Conservation (phyloP, 164 flowering plant species). For the Magnolia kwangsiensis region DNA sequence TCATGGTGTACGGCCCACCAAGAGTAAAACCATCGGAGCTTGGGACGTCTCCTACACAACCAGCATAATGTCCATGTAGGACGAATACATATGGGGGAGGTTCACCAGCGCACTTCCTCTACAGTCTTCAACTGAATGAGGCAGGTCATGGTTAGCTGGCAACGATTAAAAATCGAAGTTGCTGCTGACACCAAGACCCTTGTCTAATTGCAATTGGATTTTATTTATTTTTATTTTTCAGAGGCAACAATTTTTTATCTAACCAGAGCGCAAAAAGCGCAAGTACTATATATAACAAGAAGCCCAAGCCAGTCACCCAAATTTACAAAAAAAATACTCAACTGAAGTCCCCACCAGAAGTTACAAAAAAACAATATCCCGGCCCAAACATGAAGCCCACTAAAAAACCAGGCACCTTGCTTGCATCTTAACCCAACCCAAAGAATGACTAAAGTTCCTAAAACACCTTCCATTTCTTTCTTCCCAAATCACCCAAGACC, state of each 20-base stretch:
- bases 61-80: conserved; percentile 96
- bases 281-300: background rate
- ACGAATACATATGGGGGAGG: conserved; percentile 97
- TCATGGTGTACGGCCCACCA: conserved; percentile 94
- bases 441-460: too few species aligned
- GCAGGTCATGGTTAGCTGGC: conserved; percentile 76
- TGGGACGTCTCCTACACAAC: conserved; percentile 98
- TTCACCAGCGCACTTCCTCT: conserved; percentile 82
- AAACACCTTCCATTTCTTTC: too few species aligned
- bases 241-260: too few species aligned
- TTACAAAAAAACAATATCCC: too few species aligned
- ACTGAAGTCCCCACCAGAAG: too few species aligned
- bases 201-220: conserved; percentile 66
- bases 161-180: conserved; percentile 85
- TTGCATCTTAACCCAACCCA: too few species aligned
- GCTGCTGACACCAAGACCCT: conserved; percentile 91
- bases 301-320: background rate
- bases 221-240: too few species aligned
- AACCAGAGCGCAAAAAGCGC: background rate
- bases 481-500: too few species aligned
- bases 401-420: too few species aligned
- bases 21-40: conserved; percentile 98
- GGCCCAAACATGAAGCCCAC: too few species aligned
- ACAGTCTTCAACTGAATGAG: conserved; percentile 80
- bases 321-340: background rate